Evolutionary conservation across 2,329 filamentous ascomycete genomes (phyloP), one percentile per base, ranked within the genome.

Genomic region (Colletotrichum simmondsii): DNA sequence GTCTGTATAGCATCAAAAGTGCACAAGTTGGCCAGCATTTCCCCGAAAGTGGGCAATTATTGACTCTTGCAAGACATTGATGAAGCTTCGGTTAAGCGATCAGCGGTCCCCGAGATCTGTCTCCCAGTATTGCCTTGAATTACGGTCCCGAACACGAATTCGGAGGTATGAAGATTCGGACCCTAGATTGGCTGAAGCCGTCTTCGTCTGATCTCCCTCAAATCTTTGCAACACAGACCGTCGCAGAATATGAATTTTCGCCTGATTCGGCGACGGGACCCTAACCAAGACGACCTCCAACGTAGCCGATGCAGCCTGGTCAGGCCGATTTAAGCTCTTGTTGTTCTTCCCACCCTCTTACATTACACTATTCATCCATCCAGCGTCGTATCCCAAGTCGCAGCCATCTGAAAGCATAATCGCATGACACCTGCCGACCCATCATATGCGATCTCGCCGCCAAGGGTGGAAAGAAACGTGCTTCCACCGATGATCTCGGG

Each of bases 351-450:
- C 16, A 22, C 30, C 49, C 26, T 10, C 42, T 8, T 26, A 26
- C 5, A 26, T 26, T 28, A 65, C 49, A 24, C 32, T 24, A 6
- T n/a, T 14, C 35, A 24, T 65, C 22, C 10, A 28, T 22, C 22
- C 4, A n/a, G 14, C 19, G 19, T 28, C 30, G 11, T 24, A 10
- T 11, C 60, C 46, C 52, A 5, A 32, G 30, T 24, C 42, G 8
- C 61, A 22, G 32, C 49, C 71, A n/a, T 73, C 66, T 65, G 71
- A 73, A 53, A 42, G 19, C 46, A 19, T 14, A 19, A 30, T 28
- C 19, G 56, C 35, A 22, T 73, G 71, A 71, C 60, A 71, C 60
- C 66, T 65, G 70, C 46, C 70, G 60, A 46, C 70, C 59, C 60
- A 70, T 60, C 42, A 65, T 46, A 16, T 54, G 19, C 19, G 30